Evolutionary conservation across 108 stramenopile species (phyloP).

Genomic region (Nannochloropsis oceanica): DNA sequence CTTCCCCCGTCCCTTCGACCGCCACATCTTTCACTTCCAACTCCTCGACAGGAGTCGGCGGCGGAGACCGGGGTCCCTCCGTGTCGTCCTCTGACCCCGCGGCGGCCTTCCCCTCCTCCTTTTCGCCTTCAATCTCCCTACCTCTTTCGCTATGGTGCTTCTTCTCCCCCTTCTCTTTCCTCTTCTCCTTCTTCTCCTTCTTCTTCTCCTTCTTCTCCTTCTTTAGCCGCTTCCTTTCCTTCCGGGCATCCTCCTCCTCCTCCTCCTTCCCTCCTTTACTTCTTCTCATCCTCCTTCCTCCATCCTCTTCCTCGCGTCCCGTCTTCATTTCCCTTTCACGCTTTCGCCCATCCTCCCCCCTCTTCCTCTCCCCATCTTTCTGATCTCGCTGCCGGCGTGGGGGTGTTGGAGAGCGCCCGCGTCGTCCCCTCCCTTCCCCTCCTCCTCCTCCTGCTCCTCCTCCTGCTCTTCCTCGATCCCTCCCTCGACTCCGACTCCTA

Average conservation of each 20-base stretch:
- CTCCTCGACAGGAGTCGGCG: too few species aligned
- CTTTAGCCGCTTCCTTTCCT: background rate
- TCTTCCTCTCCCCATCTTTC: background rate
- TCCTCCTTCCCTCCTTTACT: background rate
- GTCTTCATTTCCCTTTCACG: background rate
- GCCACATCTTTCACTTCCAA: too few species aligned
- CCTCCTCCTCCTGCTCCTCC: background rate
- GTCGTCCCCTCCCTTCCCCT: background rate
- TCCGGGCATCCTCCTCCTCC: background rate
- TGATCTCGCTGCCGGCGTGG: background rate
- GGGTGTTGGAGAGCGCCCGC: background rate
- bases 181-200: background rate
- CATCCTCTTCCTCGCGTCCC: background rate
- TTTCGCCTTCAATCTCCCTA: too few species aligned
- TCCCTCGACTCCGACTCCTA: background rate
- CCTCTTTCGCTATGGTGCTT: too few species aligned
- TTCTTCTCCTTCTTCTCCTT: background rate
- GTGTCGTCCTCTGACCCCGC: too few species aligned
- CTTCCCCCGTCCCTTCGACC: too few species aligned
- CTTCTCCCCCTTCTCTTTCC: background rate
- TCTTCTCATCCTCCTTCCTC: background rate
- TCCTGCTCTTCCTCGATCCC: background rate
- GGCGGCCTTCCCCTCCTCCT: too few species aligned
- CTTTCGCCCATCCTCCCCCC: background rate
- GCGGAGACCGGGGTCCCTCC: too few species aligned